These are phyloP conservation scores for Ambrosia hybrid DNA, from an alignment of 140 eudicot genomes.

Conservation along the genomic window DNA sequence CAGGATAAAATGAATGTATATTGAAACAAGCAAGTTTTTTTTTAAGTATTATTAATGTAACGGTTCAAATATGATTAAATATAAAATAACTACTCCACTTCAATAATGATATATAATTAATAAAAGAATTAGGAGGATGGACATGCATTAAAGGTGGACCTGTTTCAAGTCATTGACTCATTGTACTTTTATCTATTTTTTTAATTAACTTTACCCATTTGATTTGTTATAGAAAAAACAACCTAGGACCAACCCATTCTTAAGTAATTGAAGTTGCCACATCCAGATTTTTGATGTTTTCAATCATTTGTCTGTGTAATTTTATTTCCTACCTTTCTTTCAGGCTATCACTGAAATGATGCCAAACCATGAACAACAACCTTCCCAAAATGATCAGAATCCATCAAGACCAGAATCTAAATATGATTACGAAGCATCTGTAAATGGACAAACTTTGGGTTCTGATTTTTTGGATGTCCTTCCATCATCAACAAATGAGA, in stretches of 20 bases:
- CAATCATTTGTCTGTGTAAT: background rate
- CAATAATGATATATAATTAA: background rate
- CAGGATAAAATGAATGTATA: no score
- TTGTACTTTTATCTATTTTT: background rate
- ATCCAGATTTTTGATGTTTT: background rate
- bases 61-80: background rate
- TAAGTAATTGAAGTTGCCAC: background rate
- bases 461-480: constrained; percentile 39
- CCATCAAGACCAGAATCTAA: constrained; percentile 38
- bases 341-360: constrained; percentile 62
- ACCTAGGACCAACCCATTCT: background rate
- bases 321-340: background rate
- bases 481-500: constrained; percentile 44
- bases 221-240: background rate
- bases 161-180: background rate
- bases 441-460: constrained; percentile 54
- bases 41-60: no score
- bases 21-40: no score
- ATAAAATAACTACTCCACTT: background rate
- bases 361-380: constrained; percentile 47
- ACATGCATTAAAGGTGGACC: background rate
- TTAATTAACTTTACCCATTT: background rate
- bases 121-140: background rate
- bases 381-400: constrained; percentile 54
- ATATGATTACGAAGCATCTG: constrained; percentile 61